Conservation (phyloP, 164 flowering plant genomes). For the Protea cynaroides region DNA sequence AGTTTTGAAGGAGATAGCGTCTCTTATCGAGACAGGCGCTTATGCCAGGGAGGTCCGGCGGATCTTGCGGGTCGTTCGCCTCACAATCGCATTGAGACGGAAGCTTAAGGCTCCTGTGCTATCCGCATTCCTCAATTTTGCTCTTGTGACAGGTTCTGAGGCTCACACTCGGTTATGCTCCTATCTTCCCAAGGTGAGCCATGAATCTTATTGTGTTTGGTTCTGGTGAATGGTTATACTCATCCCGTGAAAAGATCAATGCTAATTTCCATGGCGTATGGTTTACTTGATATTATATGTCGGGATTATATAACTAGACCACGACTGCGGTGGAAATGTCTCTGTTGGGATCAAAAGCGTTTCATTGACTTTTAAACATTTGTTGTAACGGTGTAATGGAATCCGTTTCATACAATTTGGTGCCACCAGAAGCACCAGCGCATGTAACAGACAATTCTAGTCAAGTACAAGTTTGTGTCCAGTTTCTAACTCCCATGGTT, state of each 20-base stretch:
- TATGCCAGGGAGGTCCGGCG: conserved; percentile 65
- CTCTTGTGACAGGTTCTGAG: conserved; percentile 67
- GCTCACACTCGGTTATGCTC: conserved; percentile 44
- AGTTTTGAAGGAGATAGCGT: conserved; percentile 82
- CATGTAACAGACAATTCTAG: too few species aligned
- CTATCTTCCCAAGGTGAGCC: conserved; percentile 75
- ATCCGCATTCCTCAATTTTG: conserved; percentile 51
- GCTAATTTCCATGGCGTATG: too few species aligned
- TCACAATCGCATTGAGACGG: conserved; percentile 58
- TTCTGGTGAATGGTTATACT: not conserved
- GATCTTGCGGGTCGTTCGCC: conserved; percentile 60
- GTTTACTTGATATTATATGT: too few species aligned
- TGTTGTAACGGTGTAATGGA: too few species aligned
- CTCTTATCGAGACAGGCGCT: conserved; percentile 67
- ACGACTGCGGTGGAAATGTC: not conserved
- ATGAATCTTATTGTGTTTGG: not conserved
- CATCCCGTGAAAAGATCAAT: too few species aligned
- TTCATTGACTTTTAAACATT: too few species aligned
- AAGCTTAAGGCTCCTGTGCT: conserved; percentile 58
- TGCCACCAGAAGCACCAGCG: too few species aligned
- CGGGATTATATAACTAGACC: not conserved
- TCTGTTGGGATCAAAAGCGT: not conserved
- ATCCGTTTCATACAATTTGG: too few species aligned
- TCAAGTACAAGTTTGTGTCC: too few species aligned
- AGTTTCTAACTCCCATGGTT: too few species aligned